A percentile compares a stretch with the other conserved stretches of the same genome.
These are phyloP conservation scores for Neostapfia colusana DNA, from an alignment of 176 grass and related monocot species.

Conservation along the genomic window DNA sequence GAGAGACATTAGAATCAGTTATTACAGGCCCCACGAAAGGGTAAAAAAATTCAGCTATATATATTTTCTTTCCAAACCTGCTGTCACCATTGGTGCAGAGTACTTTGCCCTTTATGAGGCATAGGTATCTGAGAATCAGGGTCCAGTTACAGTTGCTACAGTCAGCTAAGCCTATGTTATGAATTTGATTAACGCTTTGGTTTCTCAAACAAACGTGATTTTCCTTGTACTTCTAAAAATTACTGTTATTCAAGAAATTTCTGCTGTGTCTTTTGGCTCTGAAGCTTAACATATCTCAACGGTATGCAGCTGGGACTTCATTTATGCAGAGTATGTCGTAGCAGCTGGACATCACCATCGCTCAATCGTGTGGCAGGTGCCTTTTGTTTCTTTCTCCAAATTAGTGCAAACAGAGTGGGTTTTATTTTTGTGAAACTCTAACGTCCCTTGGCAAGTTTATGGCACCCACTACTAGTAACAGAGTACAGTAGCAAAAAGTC, in stretches of 20 bases:
- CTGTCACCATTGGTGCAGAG: neutral
- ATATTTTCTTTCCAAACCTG: neutral
- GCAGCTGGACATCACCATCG: constrained; percentile 87
- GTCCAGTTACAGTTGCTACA: neutral
- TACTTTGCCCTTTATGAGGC: neutral
- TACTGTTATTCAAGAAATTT: neutral
- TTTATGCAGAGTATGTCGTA: constrained; percentile 95
- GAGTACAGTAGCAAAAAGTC: neutral
- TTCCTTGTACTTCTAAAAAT: neutral
- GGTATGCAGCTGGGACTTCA: constrained; percentile 91
- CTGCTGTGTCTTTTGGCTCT: neutral
- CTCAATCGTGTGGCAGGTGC: constrained; percentile 96
- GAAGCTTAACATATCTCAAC: neutral
- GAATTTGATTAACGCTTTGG: neutral
- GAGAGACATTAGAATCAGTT: neutral
- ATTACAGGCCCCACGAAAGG: neutral
- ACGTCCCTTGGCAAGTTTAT: neutral
- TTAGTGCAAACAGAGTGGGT: neutral
- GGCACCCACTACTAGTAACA: constrained; percentile 5
- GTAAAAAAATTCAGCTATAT: neutral
- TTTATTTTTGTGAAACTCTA: neutral
- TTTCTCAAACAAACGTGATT: neutral
- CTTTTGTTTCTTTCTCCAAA: constrained; percentile 4
- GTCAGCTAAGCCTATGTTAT: neutral
- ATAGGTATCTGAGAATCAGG: neutral